phyloP scores from a whole-genome alignment of 352 stramenopile species.

The Achlya hypogyna region DNA sequence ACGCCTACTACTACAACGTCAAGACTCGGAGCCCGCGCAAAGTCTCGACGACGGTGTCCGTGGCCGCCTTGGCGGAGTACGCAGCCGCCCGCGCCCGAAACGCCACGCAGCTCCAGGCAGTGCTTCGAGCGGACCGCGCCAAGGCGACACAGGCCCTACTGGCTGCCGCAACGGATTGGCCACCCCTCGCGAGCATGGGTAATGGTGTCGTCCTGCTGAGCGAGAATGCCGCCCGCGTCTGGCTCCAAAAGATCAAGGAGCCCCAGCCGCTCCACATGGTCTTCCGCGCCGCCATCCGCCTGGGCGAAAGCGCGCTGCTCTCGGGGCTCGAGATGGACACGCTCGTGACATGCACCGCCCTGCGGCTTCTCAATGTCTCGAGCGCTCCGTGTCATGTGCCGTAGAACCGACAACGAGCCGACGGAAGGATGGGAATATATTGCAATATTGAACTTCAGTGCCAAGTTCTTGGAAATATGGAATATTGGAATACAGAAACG shows the following conservation, averaged over 20 bases:
- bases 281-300: slow-evolving; percentile 6
- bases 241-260: slow-evolving; percentile 12
- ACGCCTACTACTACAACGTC: slow-evolving; percentile 1
- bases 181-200: slow-evolving; percentile 2
- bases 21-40: not conserved
- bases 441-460: too few relatives aligned
- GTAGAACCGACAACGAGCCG: too few relatives aligned
- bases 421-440: too few relatives aligned
- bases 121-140: not conserved
- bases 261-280: slow-evolving; percentile 8
- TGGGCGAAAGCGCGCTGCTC: slow-evolving; percentile 9
- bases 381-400: too few relatives aligned
- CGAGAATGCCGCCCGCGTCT: not conserved
- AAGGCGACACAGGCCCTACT: not conserved
- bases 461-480: too few relatives aligned
- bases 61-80: not conserved
- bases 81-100: not conserved
- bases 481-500: too few relatives aligned
- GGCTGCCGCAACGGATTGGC: not conserved
- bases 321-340: slow-evolving; percentile 4
- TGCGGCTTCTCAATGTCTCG: not conserved
- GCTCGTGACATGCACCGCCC: not conserved
- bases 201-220: not conserved
- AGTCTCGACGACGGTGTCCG: not conserved
- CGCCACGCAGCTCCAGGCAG: not conserved